Evolutionary conservation across 768 basidiomycete genomes (phyloP).

Genomic region (Ephemerocybe angulata): DNA sequence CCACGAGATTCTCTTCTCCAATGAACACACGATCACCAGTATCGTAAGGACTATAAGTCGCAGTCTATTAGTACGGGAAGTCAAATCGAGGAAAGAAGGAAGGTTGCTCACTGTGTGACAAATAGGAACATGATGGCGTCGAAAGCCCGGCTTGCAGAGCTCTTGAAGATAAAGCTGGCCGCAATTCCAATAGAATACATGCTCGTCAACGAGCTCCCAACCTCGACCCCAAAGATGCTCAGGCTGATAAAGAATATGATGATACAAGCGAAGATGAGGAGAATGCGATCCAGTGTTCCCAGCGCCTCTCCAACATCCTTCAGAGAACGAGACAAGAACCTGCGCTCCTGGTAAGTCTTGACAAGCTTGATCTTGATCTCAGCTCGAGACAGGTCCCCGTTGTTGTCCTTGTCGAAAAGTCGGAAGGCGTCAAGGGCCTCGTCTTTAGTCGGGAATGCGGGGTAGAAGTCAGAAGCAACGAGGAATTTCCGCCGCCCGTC

Average conservation of each 20-base stretch:
- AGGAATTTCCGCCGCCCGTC: slow-evolving; percentile 56
- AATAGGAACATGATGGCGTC: slow-evolving; percentile 82
- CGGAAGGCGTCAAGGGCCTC: slow-evolving; percentile 66
- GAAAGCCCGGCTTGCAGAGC: slow-evolving; percentile 65
- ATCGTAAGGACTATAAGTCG: slow-evolving; percentile 59
- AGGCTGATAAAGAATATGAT: slow-evolving; percentile 72
- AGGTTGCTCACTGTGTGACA: slow-evolving; percentile 67
- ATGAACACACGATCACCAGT: slow-evolving; percentile 67
- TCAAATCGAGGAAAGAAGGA: neutral
- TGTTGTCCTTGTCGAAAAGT: slow-evolving; percentile 72
- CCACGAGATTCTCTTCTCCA: slow-evolving; percentile 62
- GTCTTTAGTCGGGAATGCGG: slow-evolving; percentile 56
- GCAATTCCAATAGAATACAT: slow-evolving; percentile 71
- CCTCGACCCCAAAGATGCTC: slow-evolving; percentile 65
- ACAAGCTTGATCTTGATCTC: slow-evolving; percentile 70
- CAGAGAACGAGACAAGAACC: slow-evolving; percentile 72
- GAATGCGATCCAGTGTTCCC: slow-evolving; percentile 56
- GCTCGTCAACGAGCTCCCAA: slow-evolving; percentile 65
- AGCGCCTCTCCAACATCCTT: slow-evolving; percentile 70
- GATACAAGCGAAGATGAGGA: slow-evolving; percentile 59
- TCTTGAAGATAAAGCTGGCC: slow-evolving; percentile 79
- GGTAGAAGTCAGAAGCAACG: slow-evolving; percentile 63
- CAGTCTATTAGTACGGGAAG: slow-evolving; percentile 4
- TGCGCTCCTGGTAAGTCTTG: slow-evolving; percentile 74
- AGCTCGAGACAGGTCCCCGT: slow-evolving; percentile 71